Evolutionary conservation across 2,329 filamentous ascomycete species (phyloP).

Genomic region (Ophiostoma tasmaniense): DNA sequence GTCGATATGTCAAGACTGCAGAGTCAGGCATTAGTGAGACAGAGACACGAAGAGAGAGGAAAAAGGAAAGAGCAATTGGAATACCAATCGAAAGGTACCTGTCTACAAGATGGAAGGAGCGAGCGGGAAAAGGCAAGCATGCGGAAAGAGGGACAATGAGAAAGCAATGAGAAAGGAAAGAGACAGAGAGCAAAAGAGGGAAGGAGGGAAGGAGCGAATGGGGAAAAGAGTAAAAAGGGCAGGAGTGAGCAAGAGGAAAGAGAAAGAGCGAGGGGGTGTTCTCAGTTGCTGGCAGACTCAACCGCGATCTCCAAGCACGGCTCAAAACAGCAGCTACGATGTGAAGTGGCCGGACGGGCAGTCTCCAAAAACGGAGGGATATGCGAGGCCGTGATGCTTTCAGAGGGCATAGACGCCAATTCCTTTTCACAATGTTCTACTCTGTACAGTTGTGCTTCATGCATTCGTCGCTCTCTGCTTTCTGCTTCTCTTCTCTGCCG

Average conservation of each 20-base stretch:
- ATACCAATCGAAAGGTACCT: neutral
- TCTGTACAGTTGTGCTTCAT: neutral
- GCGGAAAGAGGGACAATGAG: neutral
- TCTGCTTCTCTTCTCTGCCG: neutral
- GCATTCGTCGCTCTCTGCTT: neutral
- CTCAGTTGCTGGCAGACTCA: conserved; percentile 12
- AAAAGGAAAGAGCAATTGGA: neutral
- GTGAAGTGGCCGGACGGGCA: neutral
- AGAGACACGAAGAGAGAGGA: neutral
- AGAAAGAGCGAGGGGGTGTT: conserved; percentile 11
- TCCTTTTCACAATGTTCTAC: neutral
- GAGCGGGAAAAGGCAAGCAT: neutral
- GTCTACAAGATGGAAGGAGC: neutral
- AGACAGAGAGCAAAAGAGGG: neutral
- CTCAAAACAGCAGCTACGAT: conserved; percentile 8
- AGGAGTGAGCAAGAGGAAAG: neutral
- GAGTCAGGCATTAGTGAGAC: neutral
- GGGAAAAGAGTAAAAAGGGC: neutral
- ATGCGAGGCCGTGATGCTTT: neutral
- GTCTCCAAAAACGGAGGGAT: neutral
- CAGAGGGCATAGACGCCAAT: neutral
- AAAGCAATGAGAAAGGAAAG: neutral
- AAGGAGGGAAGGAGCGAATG: conserved; percentile 1
- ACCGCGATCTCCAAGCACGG: conserved; percentile 13
- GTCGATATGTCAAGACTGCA: neutral